A percentile compares a stretch with the other conserved stretches of the same genome.
phyloP scores from a whole-genome alignment of 1,284 basidiomycete species.

The Microbotryomycetes sp. region DNA sequence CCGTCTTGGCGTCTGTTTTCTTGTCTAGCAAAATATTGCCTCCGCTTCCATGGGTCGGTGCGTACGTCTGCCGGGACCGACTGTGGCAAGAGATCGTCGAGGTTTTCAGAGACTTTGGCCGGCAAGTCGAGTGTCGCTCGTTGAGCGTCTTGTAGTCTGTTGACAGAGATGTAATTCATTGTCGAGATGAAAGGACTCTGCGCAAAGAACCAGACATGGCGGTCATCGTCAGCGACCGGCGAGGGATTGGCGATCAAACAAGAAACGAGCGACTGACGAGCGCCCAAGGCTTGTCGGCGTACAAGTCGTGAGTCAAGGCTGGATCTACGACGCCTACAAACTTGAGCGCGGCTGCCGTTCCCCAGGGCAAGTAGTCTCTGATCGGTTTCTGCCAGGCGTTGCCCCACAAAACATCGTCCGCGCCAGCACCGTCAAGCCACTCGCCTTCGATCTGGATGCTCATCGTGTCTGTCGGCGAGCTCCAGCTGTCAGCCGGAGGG shows the following conservation, averaged over 20 bases:
- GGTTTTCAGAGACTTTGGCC: not conserved
- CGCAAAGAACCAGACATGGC: not conserved
- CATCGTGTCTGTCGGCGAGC: conserved; percentile 7
- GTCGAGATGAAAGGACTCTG: conserved; percentile 32
- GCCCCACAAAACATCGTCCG: conserved; percentile 17
- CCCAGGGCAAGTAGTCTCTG: conserved; percentile 11
- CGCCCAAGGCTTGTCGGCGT: conserved; percentile 36
- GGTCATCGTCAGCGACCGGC: not conserved
- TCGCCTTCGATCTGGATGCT: conserved; percentile 17
- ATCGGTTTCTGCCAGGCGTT: conserved; percentile 31
- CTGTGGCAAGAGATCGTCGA: not conserved
- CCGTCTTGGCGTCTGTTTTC: conserved; percentile 2
- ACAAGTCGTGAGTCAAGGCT: conserved; percentile 33
- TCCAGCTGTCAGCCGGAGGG: not conserved
- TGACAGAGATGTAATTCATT: conserved; percentile 15
- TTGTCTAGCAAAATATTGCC: conserved; percentile 21
- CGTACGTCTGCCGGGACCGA: conserved; percentile 49
- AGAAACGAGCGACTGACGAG: conserved; percentile 4
- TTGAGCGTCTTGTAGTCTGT: not conserved
- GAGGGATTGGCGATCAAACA: not conserved
- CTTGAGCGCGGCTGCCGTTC: conserved; percentile 28
- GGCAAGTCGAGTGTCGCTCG: conserved; percentile 6
- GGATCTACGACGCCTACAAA: conserved; percentile 34
- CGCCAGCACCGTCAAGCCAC: conserved; percentile 2
- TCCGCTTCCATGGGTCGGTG: conserved; percentile 21